Evolutionary conservation across 257 asterid species (phyloP).

Genomic region (Solanum virginianum): DNA sequence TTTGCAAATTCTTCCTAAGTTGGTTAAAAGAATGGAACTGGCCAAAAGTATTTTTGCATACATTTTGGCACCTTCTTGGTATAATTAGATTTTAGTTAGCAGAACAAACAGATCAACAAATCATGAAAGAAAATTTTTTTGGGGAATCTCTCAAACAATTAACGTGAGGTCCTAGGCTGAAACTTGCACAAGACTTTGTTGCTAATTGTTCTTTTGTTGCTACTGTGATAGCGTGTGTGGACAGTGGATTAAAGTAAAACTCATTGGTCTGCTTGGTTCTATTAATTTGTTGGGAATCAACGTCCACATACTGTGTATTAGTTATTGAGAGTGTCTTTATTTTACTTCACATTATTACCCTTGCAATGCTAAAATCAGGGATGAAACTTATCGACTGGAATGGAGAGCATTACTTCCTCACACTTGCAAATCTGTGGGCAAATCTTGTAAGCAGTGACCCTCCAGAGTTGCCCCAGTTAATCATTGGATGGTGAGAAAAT

Average conservation of each 20-base stretch:
- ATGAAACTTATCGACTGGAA: slow-evolving; percentile 48
- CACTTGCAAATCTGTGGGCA: slow-evolving; percentile 65
- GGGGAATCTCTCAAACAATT: not conserved
- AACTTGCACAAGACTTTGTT: not conserved
- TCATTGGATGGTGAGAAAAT: slow-evolving; percentile 12
- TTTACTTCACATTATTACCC: not conserved
- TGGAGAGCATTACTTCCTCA: slow-evolving; percentile 38
- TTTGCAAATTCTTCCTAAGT: not conserved
- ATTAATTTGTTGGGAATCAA: not conserved
- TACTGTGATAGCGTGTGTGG: not conserved
- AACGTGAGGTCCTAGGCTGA: not conserved
- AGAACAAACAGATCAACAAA: not conserved
- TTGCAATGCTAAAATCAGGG: slow-evolving; percentile 24
- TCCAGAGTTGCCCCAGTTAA: slow-evolving; percentile 43
- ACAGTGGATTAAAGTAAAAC: not conserved
- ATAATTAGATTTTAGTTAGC: not conserved
- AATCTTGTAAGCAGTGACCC: slow-evolving; percentile 44
- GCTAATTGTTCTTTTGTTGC: not conserved
- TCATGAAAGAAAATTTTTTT: not conserved
- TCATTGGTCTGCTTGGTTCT: not conserved
- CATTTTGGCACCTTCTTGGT: not conserved
- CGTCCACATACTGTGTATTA: not conserved
- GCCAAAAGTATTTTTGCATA: not conserved
- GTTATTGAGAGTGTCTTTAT: not conserved
- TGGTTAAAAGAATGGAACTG: not conserved